Evolutionary conservation across 2,329 filamentous ascomycete genomes (phyloP).

Genomic region (Aureobasidium sp.): DNA sequence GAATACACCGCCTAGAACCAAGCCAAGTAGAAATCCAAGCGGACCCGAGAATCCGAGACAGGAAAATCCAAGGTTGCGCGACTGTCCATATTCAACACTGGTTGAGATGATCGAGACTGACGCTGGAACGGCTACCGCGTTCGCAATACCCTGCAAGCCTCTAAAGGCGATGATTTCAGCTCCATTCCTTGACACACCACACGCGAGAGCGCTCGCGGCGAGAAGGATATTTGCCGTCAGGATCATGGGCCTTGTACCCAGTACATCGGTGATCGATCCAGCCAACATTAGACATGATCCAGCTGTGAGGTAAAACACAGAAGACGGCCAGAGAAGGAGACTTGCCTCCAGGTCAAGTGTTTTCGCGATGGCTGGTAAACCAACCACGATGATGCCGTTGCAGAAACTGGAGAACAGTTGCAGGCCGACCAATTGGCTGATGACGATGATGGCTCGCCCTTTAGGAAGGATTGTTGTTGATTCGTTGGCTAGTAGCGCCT

Average conservation of each 20-base stretch:
- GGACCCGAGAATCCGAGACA: slow-evolving; percentile 42
- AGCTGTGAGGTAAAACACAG: slow-evolving; percentile 34
- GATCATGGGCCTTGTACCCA: slow-evolving; percentile 39
- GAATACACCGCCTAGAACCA: slow-evolving; percentile 43
- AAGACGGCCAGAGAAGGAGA: slow-evolving; percentile 21
- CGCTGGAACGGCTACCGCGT: slow-evolving; percentile 10
- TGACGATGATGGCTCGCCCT: slow-evolving; percentile 14
- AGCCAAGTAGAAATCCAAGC: slow-evolving; percentile 42
- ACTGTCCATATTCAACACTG: slow-evolving; percentile 37
- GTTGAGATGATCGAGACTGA: slow-evolving; percentile 42
- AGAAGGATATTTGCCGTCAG: slow-evolving; percentile 36
- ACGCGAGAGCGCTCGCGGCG: slow-evolving; percentile 28
- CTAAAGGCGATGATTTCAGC: slow-evolving; percentile 14
- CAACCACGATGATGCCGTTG: slow-evolving; percentile 17
- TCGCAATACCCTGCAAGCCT: slow-evolving; percentile 10
- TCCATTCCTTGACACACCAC: slow-evolving; percentile 30
- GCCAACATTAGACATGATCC: slow-evolving; percentile 42
- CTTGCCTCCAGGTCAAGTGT: background rate
- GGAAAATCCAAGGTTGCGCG: slow-evolving; percentile 44
- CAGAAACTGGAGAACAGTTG: slow-evolving; percentile 17
- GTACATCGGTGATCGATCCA: slow-evolving; percentile 42
- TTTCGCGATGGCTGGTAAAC: slow-evolving; percentile 15
- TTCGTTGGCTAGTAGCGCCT: no score
- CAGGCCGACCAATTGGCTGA: slow-evolving; percentile 16
- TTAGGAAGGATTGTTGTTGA: slow-evolving; percentile 1